Conservation (phyloP, 306 rosid genomes). For the Styphnolobium japonicum region DNA sequence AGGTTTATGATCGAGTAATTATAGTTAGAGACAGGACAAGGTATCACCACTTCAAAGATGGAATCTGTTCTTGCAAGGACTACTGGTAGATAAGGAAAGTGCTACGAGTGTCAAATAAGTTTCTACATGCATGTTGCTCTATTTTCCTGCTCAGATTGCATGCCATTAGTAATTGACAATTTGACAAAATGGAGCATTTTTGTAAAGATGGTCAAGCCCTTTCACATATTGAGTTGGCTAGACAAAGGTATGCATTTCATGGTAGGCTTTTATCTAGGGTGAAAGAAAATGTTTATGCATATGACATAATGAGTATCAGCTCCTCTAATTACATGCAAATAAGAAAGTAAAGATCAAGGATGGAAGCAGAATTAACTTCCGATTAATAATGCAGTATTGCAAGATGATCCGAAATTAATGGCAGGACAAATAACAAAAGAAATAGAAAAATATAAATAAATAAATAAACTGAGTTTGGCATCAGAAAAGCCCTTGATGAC, state of each 20-base stretch:
- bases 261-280: not conserved
- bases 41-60: conserved; percentile 54
- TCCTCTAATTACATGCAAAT: not conserved
- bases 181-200: not conserved
- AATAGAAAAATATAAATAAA: too few relatives aligned
- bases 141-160: not conserved
- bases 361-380: not conserved
- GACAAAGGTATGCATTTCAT: not conserved
- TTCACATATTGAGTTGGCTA: not conserved
- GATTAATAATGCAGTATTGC: too few relatives aligned
- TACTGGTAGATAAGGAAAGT: conserved; percentile 39
- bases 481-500: too few relatives aligned
- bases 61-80: conserved; percentile 56
- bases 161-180: not conserved
- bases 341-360: not conserved
- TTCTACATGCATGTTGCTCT: not conserved
- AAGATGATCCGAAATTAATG: too few relatives aligned
- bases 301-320: not conserved
- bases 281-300: not conserved
- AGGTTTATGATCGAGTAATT: conserved; percentile 42
- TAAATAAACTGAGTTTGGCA: too few relatives aligned
- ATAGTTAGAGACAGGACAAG: conserved; percentile 55
- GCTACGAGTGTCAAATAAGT: not conserved
- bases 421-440: too few relatives aligned
- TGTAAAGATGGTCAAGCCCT: not conserved